Percentiles rank a stretch among this genome's conserved stretches.
These are phyloP conservation scores for Actinomucor elegans DNA, from an alignment of 371 early-diverging fungal species.

Conservation along the genomic window DNA sequence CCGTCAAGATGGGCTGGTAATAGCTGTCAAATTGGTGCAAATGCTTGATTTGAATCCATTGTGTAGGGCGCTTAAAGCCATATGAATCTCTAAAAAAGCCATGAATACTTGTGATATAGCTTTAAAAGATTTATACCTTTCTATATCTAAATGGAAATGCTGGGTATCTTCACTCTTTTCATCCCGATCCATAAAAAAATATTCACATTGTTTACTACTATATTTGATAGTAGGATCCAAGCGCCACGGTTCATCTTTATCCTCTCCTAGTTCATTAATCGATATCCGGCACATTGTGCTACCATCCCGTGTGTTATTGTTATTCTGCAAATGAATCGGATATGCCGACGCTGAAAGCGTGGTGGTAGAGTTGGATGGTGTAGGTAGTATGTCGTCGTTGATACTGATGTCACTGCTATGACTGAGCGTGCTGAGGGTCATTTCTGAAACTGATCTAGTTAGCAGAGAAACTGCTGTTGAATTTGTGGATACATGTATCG, in stretches of 20 bases:
- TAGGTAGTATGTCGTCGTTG: neutral
- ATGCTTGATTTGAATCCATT: constrained; percentile 50
- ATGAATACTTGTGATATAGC: neutral
- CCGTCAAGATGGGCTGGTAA: constrained; percentile 51
- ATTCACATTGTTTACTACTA: constrained; percentile 1
- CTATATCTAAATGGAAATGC: neutral
- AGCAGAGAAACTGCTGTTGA: too few species aligned
- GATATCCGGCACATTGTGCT: too few species aligned
- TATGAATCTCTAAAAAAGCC: constrained; percentile 50
- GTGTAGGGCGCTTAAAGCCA: constrained; percentile 62
- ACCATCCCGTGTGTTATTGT: too few species aligned
- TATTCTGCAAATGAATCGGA: too few species aligned
- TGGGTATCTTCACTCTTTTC: neutral
- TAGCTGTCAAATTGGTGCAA: constrained; percentile 51
- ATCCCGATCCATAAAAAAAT: constrained; percentile 15
- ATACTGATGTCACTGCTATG: too few species aligned
- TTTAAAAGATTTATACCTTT: constrained; percentile 8
- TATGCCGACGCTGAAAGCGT: constrained; percentile 1
- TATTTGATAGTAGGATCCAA: neutral
- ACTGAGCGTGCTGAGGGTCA: constrained; percentile 4
- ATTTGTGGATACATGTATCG: too few species aligned
- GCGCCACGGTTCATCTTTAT: constrained; percentile 12
- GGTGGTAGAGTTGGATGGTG: neutral
- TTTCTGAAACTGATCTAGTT: constrained; percentile 3
- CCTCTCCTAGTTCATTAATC: too few species aligned